phyloP scores from a whole-genome alignment of 2,329 filamentous ascomycete genomes.

The Eutypella sp. region DNA sequence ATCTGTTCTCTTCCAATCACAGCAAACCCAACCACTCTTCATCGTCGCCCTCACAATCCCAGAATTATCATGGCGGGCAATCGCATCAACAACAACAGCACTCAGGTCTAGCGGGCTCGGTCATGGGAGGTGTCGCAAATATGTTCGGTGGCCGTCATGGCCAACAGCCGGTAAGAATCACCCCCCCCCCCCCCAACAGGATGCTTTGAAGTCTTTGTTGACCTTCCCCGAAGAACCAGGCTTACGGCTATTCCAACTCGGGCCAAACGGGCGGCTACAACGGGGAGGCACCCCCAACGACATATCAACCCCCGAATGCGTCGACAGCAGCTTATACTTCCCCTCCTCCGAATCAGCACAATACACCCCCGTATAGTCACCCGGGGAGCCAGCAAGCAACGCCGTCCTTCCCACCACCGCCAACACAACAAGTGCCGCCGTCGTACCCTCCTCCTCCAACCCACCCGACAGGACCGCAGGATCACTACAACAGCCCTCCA shows the following conservation, averaged over 20 bases:
- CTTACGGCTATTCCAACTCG: conserved; percentile 59
- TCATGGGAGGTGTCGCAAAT: conserved; percentile 51
- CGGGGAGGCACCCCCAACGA: conserved; percentile 57
- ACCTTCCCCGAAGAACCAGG: conserved; percentile 41
- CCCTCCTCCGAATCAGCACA: conserved; percentile 20
- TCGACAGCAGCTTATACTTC: conserved; percentile 25
- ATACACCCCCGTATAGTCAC: conserved; percentile 19
- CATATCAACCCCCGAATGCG: conserved; percentile 45
- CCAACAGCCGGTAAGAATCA: conserved; percentile 31
- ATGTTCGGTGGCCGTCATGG: conserved; percentile 46
- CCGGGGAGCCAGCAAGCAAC: conserved; percentile 19
- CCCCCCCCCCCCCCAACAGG: too few relatives aligned
- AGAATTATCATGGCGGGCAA: conserved; percentile 26
- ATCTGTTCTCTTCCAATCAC: conserved; percentile 43
- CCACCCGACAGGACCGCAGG: conserved; percentile 19
- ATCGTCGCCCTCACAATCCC: too few relatives aligned
- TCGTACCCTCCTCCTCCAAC: conserved; percentile 23
- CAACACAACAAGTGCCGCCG: conserved; percentile 16
- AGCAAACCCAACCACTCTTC: conserved; percentile 45
- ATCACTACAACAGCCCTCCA: conserved; percentile 16
- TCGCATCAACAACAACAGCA: conserved; percentile 31
- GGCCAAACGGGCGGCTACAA: conserved; percentile 53
- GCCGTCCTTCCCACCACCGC: conserved; percentile 17
- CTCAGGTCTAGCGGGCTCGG: conserved; percentile 45
- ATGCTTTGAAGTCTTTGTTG: conserved; percentile 7